Conservation (phyloP, 305 asterid species). For the Salvia sclarea region DNA sequence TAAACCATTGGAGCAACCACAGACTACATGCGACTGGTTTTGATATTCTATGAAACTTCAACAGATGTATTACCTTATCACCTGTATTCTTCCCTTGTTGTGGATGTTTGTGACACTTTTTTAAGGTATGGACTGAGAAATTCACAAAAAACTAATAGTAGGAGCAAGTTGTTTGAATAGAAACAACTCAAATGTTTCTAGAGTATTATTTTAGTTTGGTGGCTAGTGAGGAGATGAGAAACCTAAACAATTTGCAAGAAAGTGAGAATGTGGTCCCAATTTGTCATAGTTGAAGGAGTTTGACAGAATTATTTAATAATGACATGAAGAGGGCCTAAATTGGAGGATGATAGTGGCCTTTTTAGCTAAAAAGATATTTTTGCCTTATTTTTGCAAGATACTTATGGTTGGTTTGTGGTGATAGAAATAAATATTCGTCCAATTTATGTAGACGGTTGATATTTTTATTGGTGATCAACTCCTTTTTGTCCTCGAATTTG, state of each 20-base stretch:
- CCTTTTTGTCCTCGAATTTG: not conserved
- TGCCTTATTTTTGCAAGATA: not conserved
- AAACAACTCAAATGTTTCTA: not conserved
- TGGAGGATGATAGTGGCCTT: not conserved
- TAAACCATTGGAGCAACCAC: not conserved
- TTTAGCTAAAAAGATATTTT: not conserved
- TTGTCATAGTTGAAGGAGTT: not conserved
- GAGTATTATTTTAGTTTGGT: not conserved
- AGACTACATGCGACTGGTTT: constrained; percentile 9
- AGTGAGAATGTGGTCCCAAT: constrained; percentile 29
- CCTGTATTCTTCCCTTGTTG: not conserved
- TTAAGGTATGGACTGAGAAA: not conserved
- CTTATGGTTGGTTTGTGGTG: not conserved
- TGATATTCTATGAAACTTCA: not conserved
- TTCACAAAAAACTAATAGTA: not conserved
- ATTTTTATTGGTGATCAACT: not conserved
- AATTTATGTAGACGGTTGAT: not conserved
- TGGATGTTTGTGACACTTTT: not conserved
- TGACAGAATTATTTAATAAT: not conserved
- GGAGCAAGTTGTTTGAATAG: constrained; percentile 26
- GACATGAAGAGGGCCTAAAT: not conserved
- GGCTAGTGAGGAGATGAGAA: constrained; percentile 10
- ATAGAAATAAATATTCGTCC: not conserved
- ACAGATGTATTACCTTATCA: not conserved
- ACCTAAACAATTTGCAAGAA: not conserved